A percentile compares a stretch with the other conserved stretches of the same genome.
These are phyloP conservation scores for Rhodamnia rubescens DNA, from an alignment of 345 rosid genomes.

Conservation along the genomic window DNA sequence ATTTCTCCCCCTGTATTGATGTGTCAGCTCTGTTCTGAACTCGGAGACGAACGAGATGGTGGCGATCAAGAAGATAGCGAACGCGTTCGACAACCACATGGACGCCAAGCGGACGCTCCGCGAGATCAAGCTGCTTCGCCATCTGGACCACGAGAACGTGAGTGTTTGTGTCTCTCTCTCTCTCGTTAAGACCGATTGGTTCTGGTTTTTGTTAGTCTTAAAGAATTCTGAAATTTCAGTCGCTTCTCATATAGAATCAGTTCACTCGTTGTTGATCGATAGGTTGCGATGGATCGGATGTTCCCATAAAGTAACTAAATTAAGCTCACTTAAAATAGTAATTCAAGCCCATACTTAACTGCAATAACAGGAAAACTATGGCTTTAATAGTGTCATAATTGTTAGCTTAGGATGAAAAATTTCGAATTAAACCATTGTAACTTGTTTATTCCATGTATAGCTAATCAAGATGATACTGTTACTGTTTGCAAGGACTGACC, in stretches of 20 bases:
- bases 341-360: neutral
- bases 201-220: neutral
- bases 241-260: neutral
- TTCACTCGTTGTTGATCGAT: neutral
- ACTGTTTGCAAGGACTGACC: neutral
- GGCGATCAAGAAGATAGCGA: constrained; percentile 96
- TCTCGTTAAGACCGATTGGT: neutral
- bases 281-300: neutral
- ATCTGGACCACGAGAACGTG: constrained; percentile 95
- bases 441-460: neutral
- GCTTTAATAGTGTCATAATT: neutral
- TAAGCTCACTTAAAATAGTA: neutral
- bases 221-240: neutral
- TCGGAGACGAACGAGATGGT: constrained; percentile 87
- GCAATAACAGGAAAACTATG: neutral
- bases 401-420: neutral
- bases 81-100: constrained; percentile 91
- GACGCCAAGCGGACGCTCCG: constrained; percentile 98
- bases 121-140: constrained; percentile 92
- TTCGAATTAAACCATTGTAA: neutral
- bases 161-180: constrained; percentile 2
- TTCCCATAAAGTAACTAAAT: neutral
- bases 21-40: constrained; percentile 73
- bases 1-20: neutral
- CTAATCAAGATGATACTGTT: neutral